Conservation (phyloP, 768 basidiomycete species). For the Tylopilus plumbeoviolaceoides region DNA sequence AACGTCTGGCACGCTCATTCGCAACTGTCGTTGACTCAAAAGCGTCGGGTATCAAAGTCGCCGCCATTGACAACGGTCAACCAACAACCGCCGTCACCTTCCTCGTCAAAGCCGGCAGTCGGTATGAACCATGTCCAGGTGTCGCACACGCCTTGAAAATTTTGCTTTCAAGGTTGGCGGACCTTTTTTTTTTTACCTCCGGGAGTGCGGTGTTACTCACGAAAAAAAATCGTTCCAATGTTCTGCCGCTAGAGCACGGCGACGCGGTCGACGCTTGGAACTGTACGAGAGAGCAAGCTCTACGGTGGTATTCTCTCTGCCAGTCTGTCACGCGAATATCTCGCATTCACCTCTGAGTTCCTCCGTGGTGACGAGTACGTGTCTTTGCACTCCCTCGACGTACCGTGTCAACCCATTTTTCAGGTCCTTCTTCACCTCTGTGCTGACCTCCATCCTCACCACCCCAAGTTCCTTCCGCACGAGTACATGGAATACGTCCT, state of each 20-base stretch:
- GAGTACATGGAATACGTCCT: slow-evolving; percentile 74
- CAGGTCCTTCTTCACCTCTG: slow-evolving; percentile 86
- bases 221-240: neutral
- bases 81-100: slow-evolving; percentile 85
- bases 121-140: slow-evolving; percentile 86
- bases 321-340: slow-evolving; percentile 81
- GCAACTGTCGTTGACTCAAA: slow-evolving; percentile 74
- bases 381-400: neutral
- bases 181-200: neutral
- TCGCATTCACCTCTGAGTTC: slow-evolving; percentile 93
- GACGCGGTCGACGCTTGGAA: slow-evolving; percentile 83
- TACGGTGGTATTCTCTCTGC: slow-evolving; percentile 90
- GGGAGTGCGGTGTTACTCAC: neutral
- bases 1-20: slow-evolving; percentile 66
- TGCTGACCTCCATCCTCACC: slow-evolving; percentile 80
- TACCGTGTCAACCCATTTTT: neutral
- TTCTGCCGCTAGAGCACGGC: slow-evolving; percentile 63
- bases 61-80: slow-evolving; percentile 76
- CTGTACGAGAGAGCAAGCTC: slow-evolving; percentile 88
- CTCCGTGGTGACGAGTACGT: slow-evolving; percentile 94
- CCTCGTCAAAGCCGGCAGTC: slow-evolving; percentile 87
- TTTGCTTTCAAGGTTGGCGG: slow-evolving; percentile 95
- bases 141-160: slow-evolving; percentile 92
- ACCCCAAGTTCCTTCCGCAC: slow-evolving; percentile 75
- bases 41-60: slow-evolving; percentile 74